These are phyloP conservation scores for Epichloe glyceriae DNA, from an alignment of 2,329 filamentous ascomycete genomes.

Conservation along the genomic window DNA sequence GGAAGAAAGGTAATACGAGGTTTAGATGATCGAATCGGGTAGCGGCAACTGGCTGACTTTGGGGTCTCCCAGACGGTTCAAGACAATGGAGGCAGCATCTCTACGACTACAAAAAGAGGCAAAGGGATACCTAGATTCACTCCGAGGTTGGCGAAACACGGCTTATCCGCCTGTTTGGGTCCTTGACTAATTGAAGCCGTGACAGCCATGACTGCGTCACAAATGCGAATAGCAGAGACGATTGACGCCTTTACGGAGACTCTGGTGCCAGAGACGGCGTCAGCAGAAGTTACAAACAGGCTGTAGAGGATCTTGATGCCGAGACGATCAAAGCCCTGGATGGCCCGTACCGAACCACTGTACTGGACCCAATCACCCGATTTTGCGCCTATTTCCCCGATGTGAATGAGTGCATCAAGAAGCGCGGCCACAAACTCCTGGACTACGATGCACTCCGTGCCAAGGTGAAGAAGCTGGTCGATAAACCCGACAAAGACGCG, in stretches of 20 bases:
- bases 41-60: slow-evolving; percentile 9
- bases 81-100: slow-evolving; percentile 92
- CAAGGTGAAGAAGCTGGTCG: slow-evolving; percentile 91
- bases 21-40: not conserved
- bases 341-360: slow-evolving; percentile 86
- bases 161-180: not conserved
- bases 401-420: slow-evolving; percentile 99
- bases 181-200: not conserved
- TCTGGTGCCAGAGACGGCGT: slow-evolving; percentile 90
- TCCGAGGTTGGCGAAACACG: slow-evolving; percentile 50
- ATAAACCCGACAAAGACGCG: slow-evolving; percentile 98
- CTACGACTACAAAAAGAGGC: slow-evolving; percentile 92
- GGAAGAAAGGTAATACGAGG: slow-evolving; percentile 60
- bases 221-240: slow-evolving; percentile 98
- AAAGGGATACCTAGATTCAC: slow-evolving; percentile 91
- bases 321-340: slow-evolving; percentile 98
- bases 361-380: slow-evolving; percentile 85
- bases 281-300: slow-evolving; percentile 93
- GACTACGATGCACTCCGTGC: slow-evolving; percentile 95
- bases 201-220: slow-evolving; percentile 91
- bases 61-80: slow-evolving; percentile 59
- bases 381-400: slow-evolving; percentile 99
- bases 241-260: slow-evolving; percentile 99
- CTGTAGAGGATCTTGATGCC: slow-evolving; percentile 91
- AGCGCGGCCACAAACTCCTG: slow-evolving; percentile 94